phyloP scores from a whole-genome alignment of 768 basidiomycete species.

The Ephemerocybe angulata region DNA sequence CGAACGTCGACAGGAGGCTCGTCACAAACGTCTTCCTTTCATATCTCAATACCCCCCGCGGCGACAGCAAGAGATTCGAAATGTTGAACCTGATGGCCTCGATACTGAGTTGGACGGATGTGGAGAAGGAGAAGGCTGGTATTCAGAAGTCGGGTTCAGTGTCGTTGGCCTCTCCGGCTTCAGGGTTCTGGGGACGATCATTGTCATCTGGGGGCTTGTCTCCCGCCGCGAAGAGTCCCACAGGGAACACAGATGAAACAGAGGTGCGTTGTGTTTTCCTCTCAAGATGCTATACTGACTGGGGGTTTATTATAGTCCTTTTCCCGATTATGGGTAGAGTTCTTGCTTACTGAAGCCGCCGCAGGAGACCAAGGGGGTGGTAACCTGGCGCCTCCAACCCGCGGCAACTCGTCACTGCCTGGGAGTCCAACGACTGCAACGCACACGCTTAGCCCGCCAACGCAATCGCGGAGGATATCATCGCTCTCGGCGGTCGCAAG shows the following conservation, averaged over 20 bases:
- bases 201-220: constrained; percentile 23
- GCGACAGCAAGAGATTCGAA: constrained; percentile 93
- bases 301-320: constrained; percentile 63
- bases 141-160: constrained; percentile 39
- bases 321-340: constrained; percentile 97
- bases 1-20: constrained; percentile 88
- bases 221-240: constrained; percentile 37
- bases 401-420: constrained; percentile 32
- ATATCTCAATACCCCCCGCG: constrained; percentile 86
- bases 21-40: constrained; percentile 92
- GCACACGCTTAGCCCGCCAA: constrained; percentile 15
- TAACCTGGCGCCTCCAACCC: constrained; percentile 30
- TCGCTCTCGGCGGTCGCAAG: constrained; percentile 29
- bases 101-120: constrained; percentile 89
- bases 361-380: constrained; percentile 34
- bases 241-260: constrained; percentile 80
- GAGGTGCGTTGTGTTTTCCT: constrained; percentile 47
- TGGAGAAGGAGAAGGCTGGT: constrained; percentile 89
- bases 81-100: constrained; percentile 88
- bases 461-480: constrained; percentile 25
- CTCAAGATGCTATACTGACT: neutral
- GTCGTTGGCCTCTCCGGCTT: constrained; percentile 6
- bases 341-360: constrained; percentile 85
- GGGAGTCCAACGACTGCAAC: constrained; percentile 24
- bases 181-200: constrained; percentile 44